Evolutionary conservation across 805 yeast genomes (phyloP).

Genomic region (Myxozyma neotropica): DNA sequence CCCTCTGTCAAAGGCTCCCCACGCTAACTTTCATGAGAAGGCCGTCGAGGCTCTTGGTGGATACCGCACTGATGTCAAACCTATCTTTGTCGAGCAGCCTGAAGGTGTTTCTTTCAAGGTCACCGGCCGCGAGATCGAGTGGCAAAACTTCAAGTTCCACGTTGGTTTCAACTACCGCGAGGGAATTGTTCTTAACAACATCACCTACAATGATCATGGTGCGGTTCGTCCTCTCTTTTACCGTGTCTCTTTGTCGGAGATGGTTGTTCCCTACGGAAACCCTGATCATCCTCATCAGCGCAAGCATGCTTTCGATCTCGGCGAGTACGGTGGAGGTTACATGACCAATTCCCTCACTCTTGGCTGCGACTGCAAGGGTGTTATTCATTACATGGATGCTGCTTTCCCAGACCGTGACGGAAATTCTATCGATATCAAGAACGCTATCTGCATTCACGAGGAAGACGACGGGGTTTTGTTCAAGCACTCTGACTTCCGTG

Average conservation of each 20-base stretch:
- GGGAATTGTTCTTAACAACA: conserved; percentile 76
- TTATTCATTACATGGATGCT: conserved; percentile 81
- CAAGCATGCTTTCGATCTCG: conserved; percentile 83
- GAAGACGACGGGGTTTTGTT: conserved; percentile 79
- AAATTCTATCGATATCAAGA: conserved; percentile 68
- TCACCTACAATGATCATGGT: conserved; percentile 75
- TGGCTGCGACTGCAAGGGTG: conserved; percentile 87
- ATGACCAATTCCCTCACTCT: conserved; percentile 77
- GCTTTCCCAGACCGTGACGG: conserved; percentile 69
- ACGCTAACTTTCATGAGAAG: conserved; percentile 69
- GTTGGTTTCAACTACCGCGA: conserved; percentile 85
- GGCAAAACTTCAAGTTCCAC: conserved; percentile 79
- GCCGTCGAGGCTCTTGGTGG: conserved; percentile 62
- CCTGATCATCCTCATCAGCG: conserved; percentile 82
- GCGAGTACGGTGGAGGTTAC: conserved; percentile 87
- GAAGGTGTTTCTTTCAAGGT: conserved; percentile 78
- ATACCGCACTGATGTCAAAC: conserved; percentile 64
- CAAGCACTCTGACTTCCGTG: conserved; percentile 86
- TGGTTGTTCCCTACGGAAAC: conserved; percentile 83
- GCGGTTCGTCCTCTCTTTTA: conserved; percentile 68
- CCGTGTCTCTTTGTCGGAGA: conserved; percentile 74
- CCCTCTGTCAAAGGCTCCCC: conserved; percentile 67
- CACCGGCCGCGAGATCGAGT: conserved; percentile 67
- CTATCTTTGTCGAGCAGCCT: conserved; percentile 74
- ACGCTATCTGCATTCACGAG: conserved; percentile 83